These are phyloP conservation scores for Thermothelomyces thermophilus DNA, from an alignment of 2,329 filamentous ascomycete species.

Conservation along the genomic window DNA sequence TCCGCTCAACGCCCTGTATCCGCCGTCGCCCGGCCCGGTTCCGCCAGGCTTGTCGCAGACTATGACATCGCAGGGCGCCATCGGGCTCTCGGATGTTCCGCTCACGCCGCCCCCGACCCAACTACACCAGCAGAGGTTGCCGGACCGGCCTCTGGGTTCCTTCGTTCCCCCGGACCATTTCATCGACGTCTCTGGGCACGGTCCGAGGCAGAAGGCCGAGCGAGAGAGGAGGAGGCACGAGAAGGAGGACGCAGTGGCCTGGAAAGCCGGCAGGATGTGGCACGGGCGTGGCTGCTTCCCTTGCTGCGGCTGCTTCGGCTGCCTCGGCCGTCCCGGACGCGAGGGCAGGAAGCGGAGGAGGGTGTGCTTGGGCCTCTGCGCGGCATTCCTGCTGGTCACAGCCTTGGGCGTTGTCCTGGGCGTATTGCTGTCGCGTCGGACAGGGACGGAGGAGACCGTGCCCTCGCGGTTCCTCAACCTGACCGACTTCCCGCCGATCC, in stretches of 20 bases:
- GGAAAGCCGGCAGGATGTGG: conserved; percentile 55
- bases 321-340: conserved; percentile 55
- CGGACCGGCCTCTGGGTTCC: conserved; percentile 39
- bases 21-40: conserved; percentile 53
- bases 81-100: conserved; percentile 54
- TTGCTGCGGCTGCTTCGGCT: conserved; percentile 59
- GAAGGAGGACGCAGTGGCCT: conserved; percentile 57
- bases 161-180: conserved; percentile 42
- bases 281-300: conserved; percentile 59
- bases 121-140: conserved; percentile 30
- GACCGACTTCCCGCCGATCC: conserved; percentile 79
- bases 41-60: conserved; percentile 57
- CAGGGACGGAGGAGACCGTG: conserved; percentile 26
- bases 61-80: conserved; percentile 56
- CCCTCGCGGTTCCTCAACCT: conserved; percentile 70
- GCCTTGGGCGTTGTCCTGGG: conserved; percentile 53
- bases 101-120: conserved; percentile 33
- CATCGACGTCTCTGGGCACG: conserved; percentile 33
- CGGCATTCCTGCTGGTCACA: conserved; percentile 47
- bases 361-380: conserved; percentile 49
- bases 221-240: conserved; percentile 51
- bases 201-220: conserved; percentile 40
- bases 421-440: conserved; percentile 45
- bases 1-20: conserved; percentile 39
- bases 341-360: conserved; percentile 59